Base-by-base conservation (phyloP, 1,284 basidiomycete species). In the Ganoderma meredithae region DNA sequence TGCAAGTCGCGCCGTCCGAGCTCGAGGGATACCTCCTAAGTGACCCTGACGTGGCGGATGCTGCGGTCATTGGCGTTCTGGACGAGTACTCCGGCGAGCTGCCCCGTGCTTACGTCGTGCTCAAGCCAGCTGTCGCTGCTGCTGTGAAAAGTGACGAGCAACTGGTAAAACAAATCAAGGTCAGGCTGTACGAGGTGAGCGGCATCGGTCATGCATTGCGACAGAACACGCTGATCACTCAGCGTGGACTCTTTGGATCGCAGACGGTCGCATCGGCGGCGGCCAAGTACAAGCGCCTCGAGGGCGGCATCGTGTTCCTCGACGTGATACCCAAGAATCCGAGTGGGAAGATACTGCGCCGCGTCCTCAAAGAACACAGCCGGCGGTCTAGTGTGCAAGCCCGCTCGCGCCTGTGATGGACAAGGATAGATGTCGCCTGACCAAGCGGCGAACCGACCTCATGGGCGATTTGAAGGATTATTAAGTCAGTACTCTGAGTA, bases 1-100 rank as follows among this genome's bases (percentile, higher is more conserved):
- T 75, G 69, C 78, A 79, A 64, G 78, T 79, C 56, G 78, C 82
- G 0, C 82, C 82, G 0, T 81, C 82, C 4, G 84, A 86, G 71
- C 77, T 86, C 22, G 85, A 86, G 64, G 85, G 85, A 6, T 36
- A 36, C 36, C 36, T 36, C 36, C 36, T 36, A 1, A 36, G 36
- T 6, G 9, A 36, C 36, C 36, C 36, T 8, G 36, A 36, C 36
- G 36, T 36, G 9, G 36, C 36, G 36, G 36, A 36, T 9, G 36
- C 36, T 6, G 36, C 9, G 1, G 36, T 36, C 9, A 36, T 36
- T 6, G 6, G 7, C 36, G 36, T 36, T 9, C 36, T 7, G 36
- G 36, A 36, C 9, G 36, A 36, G 36, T 36, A 36, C 9, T 36
- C 36, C 7, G 36, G 36, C 7, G 36, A 36, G 36, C 36, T 36